phyloP scores from a whole-genome alignment of 2,329 filamentous ascomycete genomes.

The Emydomyces testavorans region DNA sequence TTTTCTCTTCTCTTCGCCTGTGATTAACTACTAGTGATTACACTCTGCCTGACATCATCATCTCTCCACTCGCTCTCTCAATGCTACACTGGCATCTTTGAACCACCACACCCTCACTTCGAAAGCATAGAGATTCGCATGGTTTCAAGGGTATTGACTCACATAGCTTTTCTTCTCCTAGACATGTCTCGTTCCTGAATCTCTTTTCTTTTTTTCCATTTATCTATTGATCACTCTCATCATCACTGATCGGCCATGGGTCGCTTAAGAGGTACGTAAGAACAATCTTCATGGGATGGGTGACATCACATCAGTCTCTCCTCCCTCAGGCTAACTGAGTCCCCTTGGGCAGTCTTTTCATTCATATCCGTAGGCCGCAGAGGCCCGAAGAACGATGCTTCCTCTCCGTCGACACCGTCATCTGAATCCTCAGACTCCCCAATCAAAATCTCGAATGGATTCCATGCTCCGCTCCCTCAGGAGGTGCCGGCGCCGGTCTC shows the following conservation, averaged over 20 bases:
- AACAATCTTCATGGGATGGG: too few relatives aligned
- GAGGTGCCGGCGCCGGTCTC: slow-evolving; percentile 4
- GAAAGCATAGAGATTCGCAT: background rate
- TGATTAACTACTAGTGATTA: background rate
- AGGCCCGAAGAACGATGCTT: slow-evolving; percentile 11
- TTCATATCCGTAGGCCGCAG: slow-evolving; percentile 13
- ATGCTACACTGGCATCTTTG: background rate
- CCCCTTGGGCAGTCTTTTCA: slow-evolving; percentile 6
- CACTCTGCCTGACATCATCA: slow-evolving; percentile 14
- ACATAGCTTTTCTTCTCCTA: too few relatives aligned
- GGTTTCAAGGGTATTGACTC: too few relatives aligned
- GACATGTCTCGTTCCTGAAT: background rate
- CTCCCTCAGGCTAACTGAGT: background rate
- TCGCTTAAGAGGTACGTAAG: slow-evolving; percentile 15
- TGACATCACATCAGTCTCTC: background rate
- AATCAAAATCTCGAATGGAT: background rate
- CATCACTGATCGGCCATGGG: slow-evolving; percentile 11
- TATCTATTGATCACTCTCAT: background rate
- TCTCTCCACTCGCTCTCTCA: background rate
- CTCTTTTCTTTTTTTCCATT: background rate
- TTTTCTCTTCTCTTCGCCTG: slow-evolving; percentile 12
- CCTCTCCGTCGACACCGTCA: slow-evolving; percentile 2
- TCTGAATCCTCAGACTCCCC: slow-evolving; percentile 11
- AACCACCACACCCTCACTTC: background rate
- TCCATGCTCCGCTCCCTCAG: slow-evolving; percentile 2